Conservation (phyloP, 495 filamentous ascomycete genomes). For the Pyrenula massariospora region DNA sequence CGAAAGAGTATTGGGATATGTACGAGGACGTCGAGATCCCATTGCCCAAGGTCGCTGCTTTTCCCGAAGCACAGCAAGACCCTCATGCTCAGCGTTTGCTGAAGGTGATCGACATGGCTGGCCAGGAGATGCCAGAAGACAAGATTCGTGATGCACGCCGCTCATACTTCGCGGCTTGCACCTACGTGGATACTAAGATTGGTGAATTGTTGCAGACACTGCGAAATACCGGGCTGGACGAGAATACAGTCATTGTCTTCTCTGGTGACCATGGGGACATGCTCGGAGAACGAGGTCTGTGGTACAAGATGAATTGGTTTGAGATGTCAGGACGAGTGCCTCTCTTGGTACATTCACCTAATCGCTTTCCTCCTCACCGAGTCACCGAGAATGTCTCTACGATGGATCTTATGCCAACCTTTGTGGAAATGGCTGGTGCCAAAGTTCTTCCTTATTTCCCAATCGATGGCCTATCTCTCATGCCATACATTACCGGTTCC, state of each 20-base stretch:
- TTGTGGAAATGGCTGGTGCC: slow-evolving; percentile 66
- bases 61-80: slow-evolving; percentile 69
- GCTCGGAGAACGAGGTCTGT: slow-evolving; percentile 78
- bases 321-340: slow-evolving; percentile 77
- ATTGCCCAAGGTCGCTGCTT: slow-evolving; percentile 54
- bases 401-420: slow-evolving; percentile 73
- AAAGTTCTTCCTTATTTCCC: slow-evolving; percentile 50
- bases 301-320: slow-evolving; percentile 94
- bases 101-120: slow-evolving; percentile 70
- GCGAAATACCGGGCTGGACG: slow-evolving; percentile 59
- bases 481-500: slow-evolving; percentile 55
- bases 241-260: slow-evolving; percentile 79
- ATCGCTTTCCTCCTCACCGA: slow-evolving; percentile 51
- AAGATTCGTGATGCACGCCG: slow-evolving; percentile 67
- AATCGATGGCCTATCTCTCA: slow-evolving; percentile 64
- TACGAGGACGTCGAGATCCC: slow-evolving; percentile 82
- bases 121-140: slow-evolving; percentile 63
- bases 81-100: slow-evolving; percentile 69
- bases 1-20: slow-evolving; percentile 75
- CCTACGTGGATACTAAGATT: slow-evolving; percentile 79
- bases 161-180: slow-evolving; percentile 81
- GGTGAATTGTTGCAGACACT: slow-evolving; percentile 64
- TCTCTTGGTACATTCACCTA: slow-evolving; percentile 62
- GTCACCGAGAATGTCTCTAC: slow-evolving; percentile 72
- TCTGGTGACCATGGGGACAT: slow-evolving; percentile 87